These are phyloP conservation scores for Talaromyces funiculosus DNA, from an alignment of 2,329 filamentous ascomycete genomes.

Conservation along the genomic window DNA sequence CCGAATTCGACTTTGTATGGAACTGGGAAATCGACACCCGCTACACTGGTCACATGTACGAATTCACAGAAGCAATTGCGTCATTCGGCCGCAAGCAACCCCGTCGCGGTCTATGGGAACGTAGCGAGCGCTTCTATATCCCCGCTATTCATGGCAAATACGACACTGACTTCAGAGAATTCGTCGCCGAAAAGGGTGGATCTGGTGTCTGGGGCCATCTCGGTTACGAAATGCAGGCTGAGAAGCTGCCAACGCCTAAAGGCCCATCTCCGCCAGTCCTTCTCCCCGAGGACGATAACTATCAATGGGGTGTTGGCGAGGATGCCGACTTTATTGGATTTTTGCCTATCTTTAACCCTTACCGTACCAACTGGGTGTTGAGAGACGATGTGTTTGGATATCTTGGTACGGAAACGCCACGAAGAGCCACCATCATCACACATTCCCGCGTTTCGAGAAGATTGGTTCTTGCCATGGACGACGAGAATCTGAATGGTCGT, in stretches of 20 bases:
- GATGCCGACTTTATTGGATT: constrained; percentile 88
- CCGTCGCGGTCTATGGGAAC: constrained; percentile 55
- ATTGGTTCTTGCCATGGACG: constrained; percentile 72
- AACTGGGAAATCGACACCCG: constrained; percentile 67
- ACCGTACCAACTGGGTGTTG: constrained; percentile 74
- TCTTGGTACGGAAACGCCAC: constrained; percentile 53
- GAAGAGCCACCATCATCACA: constrained; percentile 71
- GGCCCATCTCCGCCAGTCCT: constrained; percentile 59
- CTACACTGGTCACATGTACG: constrained; percentile 62
- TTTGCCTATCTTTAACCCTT: constrained; percentile 85
- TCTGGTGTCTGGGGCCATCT: constrained; percentile 60
- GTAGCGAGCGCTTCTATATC: constrained; percentile 53
- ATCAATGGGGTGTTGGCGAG: constrained; percentile 74
- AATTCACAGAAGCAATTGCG: constrained; percentile 61
- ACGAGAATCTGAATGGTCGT: constrained; percentile 62
- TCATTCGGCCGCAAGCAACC: constrained; percentile 51
- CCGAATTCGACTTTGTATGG: constrained; percentile 63
- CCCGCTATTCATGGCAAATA: constrained; percentile 49
- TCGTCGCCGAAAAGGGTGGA: constrained; percentile 32
- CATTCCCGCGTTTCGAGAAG: constrained; percentile 59
- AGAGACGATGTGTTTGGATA: constrained; percentile 44
- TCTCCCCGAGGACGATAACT: constrained; percentile 58
- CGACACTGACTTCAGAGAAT: constrained; percentile 18
- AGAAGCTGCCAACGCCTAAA: constrained; percentile 42
- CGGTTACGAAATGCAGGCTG: constrained; percentile 50